phyloP scores from a whole-genome alignment of 179 eudicot species.

The Beta lomatogona region DNA sequence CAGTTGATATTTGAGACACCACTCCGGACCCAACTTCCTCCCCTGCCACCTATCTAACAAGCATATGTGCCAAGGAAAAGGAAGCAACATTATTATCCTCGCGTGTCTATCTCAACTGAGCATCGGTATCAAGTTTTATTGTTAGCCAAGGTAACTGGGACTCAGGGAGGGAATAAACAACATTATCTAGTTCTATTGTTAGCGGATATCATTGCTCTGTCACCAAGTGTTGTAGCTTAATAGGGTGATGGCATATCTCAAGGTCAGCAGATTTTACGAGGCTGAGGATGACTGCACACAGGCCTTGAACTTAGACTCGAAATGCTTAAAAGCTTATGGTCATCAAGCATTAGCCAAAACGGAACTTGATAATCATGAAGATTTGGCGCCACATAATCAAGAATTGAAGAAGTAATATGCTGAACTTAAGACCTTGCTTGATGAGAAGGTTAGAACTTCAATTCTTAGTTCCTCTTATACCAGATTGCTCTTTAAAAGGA shows the following conservation, averaged over 20 bases:
- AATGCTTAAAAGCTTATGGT: neutral
- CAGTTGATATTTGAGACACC: no score
- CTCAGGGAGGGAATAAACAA: no score
- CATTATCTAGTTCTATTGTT: no score
- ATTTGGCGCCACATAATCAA: neutral
- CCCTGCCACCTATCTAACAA: no score
- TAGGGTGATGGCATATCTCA: neutral
- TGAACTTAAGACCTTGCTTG: neutral
- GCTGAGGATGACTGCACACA: slow-evolving; percentile 3
- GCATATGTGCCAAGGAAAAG: no score
- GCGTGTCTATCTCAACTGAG: no score
- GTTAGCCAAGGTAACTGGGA: no score
- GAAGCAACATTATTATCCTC: no score
- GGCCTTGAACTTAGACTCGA: neutral
- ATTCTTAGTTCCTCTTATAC: neutral
- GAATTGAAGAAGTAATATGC: neutral
- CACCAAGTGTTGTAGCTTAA: neutral
- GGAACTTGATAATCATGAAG: neutral
- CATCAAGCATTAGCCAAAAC: neutral
- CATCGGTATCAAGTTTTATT: no score
- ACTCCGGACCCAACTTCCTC: no score
- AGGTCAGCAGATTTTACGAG: neutral
- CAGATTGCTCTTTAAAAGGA: neutral
- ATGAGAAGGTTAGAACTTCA: neutral
- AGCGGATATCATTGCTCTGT: neutral